Evolutionary conservation across 2,329 filamentous ascomycete genomes (phyloP), one percentile per base, ranked within the genome.

Genomic region (Epichloe uncinata): DNA sequence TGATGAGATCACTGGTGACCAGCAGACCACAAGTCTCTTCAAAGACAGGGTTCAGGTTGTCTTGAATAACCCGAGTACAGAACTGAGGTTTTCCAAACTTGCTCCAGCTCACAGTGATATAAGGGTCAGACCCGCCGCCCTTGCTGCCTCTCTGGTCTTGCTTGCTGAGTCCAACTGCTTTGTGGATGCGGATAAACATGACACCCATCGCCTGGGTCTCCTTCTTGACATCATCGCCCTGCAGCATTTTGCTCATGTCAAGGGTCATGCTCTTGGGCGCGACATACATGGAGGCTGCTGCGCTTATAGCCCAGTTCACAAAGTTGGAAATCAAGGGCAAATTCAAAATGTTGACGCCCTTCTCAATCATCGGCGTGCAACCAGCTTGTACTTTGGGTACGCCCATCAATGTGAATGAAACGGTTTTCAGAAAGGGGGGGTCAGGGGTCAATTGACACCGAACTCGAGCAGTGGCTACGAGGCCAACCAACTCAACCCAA

Each of bases 51-150:
- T 97, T 95, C 49, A 95, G 75, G 57, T 96, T 85, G 61, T 97
- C 91, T 48, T 91, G 88, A 55, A 97, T 96, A 47, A 97, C 90
- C 45, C 93, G 82, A 1, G 93, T 97, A 66, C 90, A 96, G 67
- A 95, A 97, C 79, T 95, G 94, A 2, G 91, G 91, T 69, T 98
- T 98, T 50, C 86, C 87, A 58, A 96, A 97, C 66, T 97, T 96
- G 60, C 87, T 94, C 72, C 94, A 97, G 40, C 86, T 84, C 36
- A 97, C 76, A 34, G 91, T 96, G 63, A 97, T 94, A 65, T 97
- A 97, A 0, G 91, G 89, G 58, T 98, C 93, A 47, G 87, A 94
- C 42, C 91, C 91, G 35, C 93, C 91, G 16, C 88, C 85, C 48
- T 84, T 77, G 60, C 82, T 90, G 40, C 89, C 90, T 52, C 87